phyloP scores from a whole-genome alignment of 495 filamentous ascomycete genomes.

The Penicillium manginii region DNA sequence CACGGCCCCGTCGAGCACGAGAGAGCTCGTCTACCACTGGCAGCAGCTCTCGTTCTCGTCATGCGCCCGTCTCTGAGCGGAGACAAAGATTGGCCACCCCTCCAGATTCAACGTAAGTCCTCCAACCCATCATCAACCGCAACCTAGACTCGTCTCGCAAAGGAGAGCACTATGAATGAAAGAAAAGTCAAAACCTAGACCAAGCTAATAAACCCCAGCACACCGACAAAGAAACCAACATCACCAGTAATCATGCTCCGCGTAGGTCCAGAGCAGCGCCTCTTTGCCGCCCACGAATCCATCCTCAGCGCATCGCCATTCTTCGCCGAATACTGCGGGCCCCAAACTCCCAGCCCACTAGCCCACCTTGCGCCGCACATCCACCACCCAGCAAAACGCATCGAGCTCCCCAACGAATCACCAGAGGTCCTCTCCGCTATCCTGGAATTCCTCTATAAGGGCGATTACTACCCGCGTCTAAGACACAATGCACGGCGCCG shows the following conservation, averaged over 20 bases:
- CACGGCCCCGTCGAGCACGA: constrained; percentile 20
- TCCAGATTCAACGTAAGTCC: constrained; percentile 45
- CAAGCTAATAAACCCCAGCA: constrained; percentile 10
- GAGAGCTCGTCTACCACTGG: constrained; percentile 30
- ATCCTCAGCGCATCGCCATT: constrained; percentile 77
- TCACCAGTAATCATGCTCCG: constrained; percentile 79
- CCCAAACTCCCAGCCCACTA: constrained; percentile 23
- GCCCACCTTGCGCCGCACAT: constrained; percentile 12
- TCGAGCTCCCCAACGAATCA: constrained; percentile 81
- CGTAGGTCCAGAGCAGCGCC: constrained; percentile 75
- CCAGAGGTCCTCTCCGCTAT: constrained; percentile 90
- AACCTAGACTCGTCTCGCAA: not conserved
- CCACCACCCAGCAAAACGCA: constrained; percentile 57
- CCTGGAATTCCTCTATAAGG: constrained; percentile 92
- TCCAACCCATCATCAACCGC: not conserved
- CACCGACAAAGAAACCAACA: constrained; percentile 59
- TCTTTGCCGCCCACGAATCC: constrained; percentile 91
- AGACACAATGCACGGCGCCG: constrained; percentile 68
- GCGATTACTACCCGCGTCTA: constrained; percentile 84
- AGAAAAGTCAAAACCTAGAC: not conserved
- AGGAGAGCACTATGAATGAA: not conserved
- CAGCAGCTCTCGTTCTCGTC: constrained; percentile 32
- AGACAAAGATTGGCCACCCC: constrained; percentile 39
- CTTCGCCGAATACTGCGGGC: constrained; percentile 55
- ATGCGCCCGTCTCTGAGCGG: constrained; percentile 22